Percentiles rank a stretch among this genome's conserved stretches.
Conservation (phyloP, 345 rosid genomes). For the Erucastrum elatum region DNA sequence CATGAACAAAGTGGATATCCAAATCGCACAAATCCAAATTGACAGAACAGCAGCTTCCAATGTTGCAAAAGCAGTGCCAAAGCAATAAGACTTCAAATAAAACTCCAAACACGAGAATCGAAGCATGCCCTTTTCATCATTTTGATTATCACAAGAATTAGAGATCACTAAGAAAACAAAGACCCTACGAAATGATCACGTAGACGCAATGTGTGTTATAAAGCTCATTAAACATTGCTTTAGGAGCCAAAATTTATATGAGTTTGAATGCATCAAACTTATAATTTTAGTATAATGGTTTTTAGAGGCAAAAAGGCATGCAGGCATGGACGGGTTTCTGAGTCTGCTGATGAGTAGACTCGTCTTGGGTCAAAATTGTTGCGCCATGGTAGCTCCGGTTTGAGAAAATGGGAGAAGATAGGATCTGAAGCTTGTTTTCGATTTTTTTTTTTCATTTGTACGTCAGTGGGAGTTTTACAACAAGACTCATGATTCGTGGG, state of each 20-base stretch:
- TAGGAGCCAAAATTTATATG: background rate
- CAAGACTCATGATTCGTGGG: slow-evolving; percentile 23
- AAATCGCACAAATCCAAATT: slow-evolving; percentile 25
- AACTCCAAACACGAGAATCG: slow-evolving; percentile 17
- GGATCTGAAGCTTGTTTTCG: slow-evolving; percentile 24
- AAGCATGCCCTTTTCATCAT: slow-evolving; percentile 26
- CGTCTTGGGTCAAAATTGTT: slow-evolving; percentile 32
- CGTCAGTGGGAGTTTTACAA: slow-evolving; percentile 21
- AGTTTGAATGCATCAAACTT: background rate
- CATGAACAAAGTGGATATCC: slow-evolving; percentile 33
- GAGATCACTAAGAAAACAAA: slow-evolving; percentile 7
- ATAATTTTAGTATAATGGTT: background rate
- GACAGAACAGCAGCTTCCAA: slow-evolving; percentile 35
- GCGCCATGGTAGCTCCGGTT: slow-evolving; percentile 45
- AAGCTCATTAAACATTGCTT: background rate
- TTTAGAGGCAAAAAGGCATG: background rate
- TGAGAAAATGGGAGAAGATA: slow-evolving; percentile 19
- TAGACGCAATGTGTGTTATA: background rate
- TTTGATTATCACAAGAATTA: slow-evolving; percentile 10
- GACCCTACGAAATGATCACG: slow-evolving; percentile 32
- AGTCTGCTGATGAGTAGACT: slow-evolving; percentile 33
- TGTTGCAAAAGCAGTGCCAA: slow-evolving; percentile 33
- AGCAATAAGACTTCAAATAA: background rate
- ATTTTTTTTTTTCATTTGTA: background rate
- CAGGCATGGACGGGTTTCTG: slow-evolving; percentile 38